These are phyloP conservation scores for Lepidium sativum DNA, from an alignment of 345 rosid species.

Conservation along the genomic window DNA sequence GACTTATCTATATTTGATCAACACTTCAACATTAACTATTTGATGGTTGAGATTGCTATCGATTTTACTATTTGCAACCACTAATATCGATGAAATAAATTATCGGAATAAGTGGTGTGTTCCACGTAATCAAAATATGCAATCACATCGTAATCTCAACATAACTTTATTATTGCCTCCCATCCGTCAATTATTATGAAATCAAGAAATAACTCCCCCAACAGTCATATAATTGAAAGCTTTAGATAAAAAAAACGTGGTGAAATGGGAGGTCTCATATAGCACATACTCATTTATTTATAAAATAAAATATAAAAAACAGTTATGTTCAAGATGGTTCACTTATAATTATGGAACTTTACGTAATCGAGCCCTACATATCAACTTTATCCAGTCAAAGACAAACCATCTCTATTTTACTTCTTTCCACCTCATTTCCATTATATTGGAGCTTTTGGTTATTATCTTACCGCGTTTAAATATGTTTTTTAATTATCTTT, in stretches of 20 bases:
- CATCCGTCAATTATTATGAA: background rate
- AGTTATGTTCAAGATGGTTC: background rate
- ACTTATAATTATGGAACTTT: conserved; percentile 12
- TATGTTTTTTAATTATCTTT: background rate
- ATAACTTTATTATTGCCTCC: background rate
- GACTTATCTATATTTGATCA: background rate
- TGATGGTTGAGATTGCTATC: background rate
- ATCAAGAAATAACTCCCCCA: background rate
- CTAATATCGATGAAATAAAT: background rate
- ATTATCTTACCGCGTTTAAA: background rate
- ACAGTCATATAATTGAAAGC: too few relatives aligned
- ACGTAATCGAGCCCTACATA: conserved; percentile 13
- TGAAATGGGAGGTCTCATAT: conserved; percentile 1
- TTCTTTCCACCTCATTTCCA: conserved; percentile 14
- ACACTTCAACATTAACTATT: background rate
- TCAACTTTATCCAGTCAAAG: conserved; percentile 13
- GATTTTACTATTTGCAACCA: background rate
- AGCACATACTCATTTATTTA: background rate
- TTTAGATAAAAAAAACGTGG: background rate
- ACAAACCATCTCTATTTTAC: conserved; percentile 4
- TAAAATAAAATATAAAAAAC: background rate
- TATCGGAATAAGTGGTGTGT: background rate
- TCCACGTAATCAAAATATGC: background rate
- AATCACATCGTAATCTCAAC: background rate
- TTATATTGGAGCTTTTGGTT: background rate